These are phyloP conservation scores for Diplotaxis tenuifolia DNA, from an alignment of 345 rosid species.

Conservation along the genomic window DNA sequence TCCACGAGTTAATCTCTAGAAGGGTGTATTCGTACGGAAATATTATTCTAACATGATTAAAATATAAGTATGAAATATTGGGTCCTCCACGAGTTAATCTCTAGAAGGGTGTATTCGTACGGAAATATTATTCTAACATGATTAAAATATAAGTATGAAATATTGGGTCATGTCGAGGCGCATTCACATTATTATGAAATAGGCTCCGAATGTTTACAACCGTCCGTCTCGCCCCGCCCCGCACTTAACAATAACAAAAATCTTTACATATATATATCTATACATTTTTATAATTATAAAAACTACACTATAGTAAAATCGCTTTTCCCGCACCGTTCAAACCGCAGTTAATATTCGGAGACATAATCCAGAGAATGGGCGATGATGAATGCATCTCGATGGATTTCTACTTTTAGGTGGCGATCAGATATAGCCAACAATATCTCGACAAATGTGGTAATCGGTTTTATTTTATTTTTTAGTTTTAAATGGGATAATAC, in stretches of 20 bases:
- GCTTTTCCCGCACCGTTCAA: no score
- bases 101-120: slow-evolving; percentile 31
- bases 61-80: background rate
- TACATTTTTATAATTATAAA: no score
- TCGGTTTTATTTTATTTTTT: background rate
- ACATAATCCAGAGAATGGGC: slow-evolving; percentile 2
- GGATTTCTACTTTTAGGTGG: slow-evolving; percentile 34
- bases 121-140: background rate
- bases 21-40: slow-evolving; percentile 22
- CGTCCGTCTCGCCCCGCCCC: no score
- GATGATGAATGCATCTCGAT: slow-evolving; percentile 27
- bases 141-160: background rate
- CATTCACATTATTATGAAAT: background rate
- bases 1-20: slow-evolving; percentile 17
- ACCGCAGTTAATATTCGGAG: no score
- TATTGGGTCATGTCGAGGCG: slow-evolving; percentile 15
- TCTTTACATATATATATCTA: no score
- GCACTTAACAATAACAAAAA: no score
- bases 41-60: background rate
- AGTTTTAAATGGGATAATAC: background rate
- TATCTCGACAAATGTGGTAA: slow-evolving; percentile 27
- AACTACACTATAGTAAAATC: no score
- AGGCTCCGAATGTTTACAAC: no score
- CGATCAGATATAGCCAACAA: slow-evolving; percentile 21
- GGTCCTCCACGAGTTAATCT: background rate